Evolutionary conservation across 2,329 filamentous ascomycete genomes (phyloP), one percentile per base, ranked within the genome.

Genomic region (Aureobasidium sp.): DNA sequence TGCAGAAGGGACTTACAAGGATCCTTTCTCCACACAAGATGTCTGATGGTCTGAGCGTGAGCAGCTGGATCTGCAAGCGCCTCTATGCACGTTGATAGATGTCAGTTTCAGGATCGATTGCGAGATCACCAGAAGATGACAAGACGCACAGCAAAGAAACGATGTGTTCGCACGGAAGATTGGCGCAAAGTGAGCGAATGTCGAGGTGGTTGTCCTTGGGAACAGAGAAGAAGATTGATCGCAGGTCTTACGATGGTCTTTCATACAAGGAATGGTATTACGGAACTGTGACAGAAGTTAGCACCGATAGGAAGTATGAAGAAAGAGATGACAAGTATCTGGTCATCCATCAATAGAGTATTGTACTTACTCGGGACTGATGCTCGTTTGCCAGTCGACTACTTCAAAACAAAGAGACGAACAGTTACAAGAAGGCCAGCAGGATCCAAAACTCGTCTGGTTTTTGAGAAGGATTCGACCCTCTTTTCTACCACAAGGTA

Each of bases 1-100:
- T 59, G 57, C 57, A 59, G 45, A 50, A 50, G 36, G 15, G 44
- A 50, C 57, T 59, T 59, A 59, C 57, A 59, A 59, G 57, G 57
- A 59, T 49, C 16, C 21, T 25, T 42, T 49, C 54, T 58, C 54
- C 54, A 58, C 54, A 58, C 54, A 58, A 58, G 30, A 58, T 48
- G 44, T 32, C 25, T 25, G 30, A 42, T 49, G 57, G 57, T 59
- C 57, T 59, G 37, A 50, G 57, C 57, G 44, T 41, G 45, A 45
- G 57, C 45, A 45, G 42, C 45, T 49, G 36, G 57, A 59, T 50
- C 44, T 59, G 57, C 57, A 59, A 36, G 44, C 57, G 57, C 57
- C 57, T 59, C 36, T 50, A 59, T 59, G 57, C 57, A 59, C 57
- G 34, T 59, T 42, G 57, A 59, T 59, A 50, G 57, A 59, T 59